Conservation (phyloP, 31 red algal genomes). For the Endocladia muricata region DNA sequence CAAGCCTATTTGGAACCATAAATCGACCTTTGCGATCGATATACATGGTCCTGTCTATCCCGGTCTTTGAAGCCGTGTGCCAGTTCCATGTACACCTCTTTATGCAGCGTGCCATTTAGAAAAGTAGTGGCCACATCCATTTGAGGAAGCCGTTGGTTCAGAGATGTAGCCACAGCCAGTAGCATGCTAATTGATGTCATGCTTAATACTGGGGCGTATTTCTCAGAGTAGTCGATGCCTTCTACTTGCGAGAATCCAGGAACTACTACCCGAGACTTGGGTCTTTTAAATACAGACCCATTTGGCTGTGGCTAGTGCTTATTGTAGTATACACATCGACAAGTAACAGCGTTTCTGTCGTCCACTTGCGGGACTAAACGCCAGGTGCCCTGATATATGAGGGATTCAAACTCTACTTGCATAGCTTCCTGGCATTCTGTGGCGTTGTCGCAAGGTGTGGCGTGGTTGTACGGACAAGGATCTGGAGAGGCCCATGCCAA, state of each 20-base stretch:
- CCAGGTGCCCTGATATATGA: too few relatives aligned
- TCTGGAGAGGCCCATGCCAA: too few relatives aligned
- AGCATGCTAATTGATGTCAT: not conserved
- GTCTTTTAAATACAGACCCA: too few relatives aligned
- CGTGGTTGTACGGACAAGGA: too few relatives aligned
- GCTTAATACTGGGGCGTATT: not conserved
- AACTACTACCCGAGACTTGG: not conserved
- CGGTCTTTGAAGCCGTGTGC: not conserved
- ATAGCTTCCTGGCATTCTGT: too few relatives aligned
- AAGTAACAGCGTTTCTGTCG: too few relatives aligned
- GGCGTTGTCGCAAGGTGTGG: too few relatives aligned
- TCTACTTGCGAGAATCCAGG: not conserved
- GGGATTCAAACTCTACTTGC: too few relatives aligned
- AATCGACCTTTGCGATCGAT: not conserved
- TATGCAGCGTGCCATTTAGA: slow-evolving; percentile 1
- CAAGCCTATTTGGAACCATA: slow-evolving; percentile 33
- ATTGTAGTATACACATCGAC: too few relatives aligned
- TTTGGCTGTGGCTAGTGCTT: too few relatives aligned
- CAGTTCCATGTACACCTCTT: slow-evolving; percentile 18
- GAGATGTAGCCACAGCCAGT: not conserved
- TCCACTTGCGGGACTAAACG: too few relatives aligned
- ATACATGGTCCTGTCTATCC: not conserved
- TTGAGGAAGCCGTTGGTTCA: not conserved
- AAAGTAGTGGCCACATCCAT: slow-evolving; percentile 14
- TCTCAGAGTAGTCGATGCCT: slow-evolving; percentile 17